phyloP scores from a whole-genome alignment of 352 stramenopile species.

The Halophytophthora batemanensis region DNA sequence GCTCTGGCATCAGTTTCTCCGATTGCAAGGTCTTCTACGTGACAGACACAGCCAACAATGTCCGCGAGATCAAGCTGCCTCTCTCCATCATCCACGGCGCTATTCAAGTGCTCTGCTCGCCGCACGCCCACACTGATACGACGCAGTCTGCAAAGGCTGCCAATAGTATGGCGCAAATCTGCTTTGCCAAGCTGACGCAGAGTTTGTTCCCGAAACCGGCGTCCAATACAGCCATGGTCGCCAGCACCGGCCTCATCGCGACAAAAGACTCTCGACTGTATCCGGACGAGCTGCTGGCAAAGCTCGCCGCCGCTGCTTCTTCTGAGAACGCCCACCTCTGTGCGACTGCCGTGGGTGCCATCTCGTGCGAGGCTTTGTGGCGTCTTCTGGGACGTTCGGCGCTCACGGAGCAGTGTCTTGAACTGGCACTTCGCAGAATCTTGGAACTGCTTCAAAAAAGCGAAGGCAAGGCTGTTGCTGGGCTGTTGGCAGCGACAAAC shows the following conservation, averaged over 20 bases:
- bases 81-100: slow-evolving; percentile 64
- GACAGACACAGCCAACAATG: slow-evolving; percentile 48
- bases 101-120: slow-evolving; percentile 63
- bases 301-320: slow-evolving; percentile 52
- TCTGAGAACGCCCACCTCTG: slow-evolving; percentile 45
- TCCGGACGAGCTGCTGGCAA: slow-evolving; percentile 57
- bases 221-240: slow-evolving; percentile 45
- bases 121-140: slow-evolving; percentile 31
- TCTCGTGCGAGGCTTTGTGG: slow-evolving; percentile 59
- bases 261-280: slow-evolving; percentile 75
- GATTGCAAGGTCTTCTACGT: slow-evolving; percentile 84
- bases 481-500: slow-evolving; percentile 30
- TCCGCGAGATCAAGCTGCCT: slow-evolving; percentile 78
- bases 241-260: slow-evolving; percentile 67
- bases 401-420: slow-evolving; percentile 40
- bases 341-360: slow-evolving; percentile 45
- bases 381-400: slow-evolving; percentile 48
- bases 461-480: slow-evolving; percentile 38
- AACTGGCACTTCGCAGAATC: slow-evolving; percentile 26
- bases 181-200: slow-evolving; percentile 44
- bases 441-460: slow-evolving; percentile 32
- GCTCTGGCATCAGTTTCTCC: slow-evolving; percentile 51
- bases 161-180: slow-evolving; percentile 9
- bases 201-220: slow-evolving; percentile 63
- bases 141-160: slow-evolving; percentile 1